Evolutionary conservation across 495 filamentous ascomycete genomes (phyloP), one percentile per base, ranked within the genome.

Genomic region (Daldinia concentrica): DNA sequence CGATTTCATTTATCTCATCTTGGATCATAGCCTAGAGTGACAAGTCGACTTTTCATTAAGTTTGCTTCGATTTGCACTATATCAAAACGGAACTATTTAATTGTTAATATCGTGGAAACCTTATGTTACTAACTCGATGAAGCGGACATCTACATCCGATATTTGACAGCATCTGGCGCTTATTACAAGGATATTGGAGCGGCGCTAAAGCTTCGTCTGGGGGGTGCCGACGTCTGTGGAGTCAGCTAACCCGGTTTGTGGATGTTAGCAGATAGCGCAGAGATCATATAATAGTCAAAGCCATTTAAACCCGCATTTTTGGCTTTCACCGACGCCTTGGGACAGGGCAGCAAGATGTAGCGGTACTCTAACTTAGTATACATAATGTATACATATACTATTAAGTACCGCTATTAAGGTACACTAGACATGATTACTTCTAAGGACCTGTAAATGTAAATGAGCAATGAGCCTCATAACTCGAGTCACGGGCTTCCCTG

Each of bases 241-340:
- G 58, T 54, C 9, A 36, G n/a, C 22, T 45, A 52, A 62, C 68
- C 68, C 51, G 48, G 55, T 71, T 66, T 66, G 50, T 45, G 58
- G 62, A 41, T 26, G 51, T 27, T 64, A 50, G 43, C 48, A 36
- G 62, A 48, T 29, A 56, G 48, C 22, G 62, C 69, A 65, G 32
- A 62, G 56, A 45, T 66, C 70, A 32, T 58, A 32, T 27, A n/a
- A 22, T 73, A 65, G 61, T 69, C 70, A 57, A 59, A 66, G 71
- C 71, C 24, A 30, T 12, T 22, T 29, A 29, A 68, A 22, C 70
- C 70, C 71, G 66, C 71, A 73, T 69, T 66, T 69, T 73, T 73
- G 66, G 30, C 71, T 73, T 66, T 69, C 71, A 66, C 70, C 62
- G 62, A 69, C 19, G 62, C 34, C 39, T 51, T 73, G 62, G 62